Evolutionary conservation across 441 rosid genomes (phyloP), one percentile per base, ranked within the genome.

Genomic region (Pelargonium cotyledonis): DNA sequence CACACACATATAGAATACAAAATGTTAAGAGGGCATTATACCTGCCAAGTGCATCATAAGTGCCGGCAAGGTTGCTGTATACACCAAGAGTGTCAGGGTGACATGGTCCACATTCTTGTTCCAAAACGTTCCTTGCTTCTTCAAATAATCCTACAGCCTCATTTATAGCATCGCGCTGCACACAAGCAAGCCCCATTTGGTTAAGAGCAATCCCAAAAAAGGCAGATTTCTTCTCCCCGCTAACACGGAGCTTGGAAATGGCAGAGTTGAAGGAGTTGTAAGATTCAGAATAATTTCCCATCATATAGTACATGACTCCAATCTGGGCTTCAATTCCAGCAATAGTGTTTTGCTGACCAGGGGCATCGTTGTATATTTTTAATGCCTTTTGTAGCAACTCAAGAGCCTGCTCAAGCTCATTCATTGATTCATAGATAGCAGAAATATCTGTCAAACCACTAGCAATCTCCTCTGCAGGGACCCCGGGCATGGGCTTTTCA

Each of bases 271-370:
- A 83, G 21, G 82, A 83, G 60, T 79, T 71, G 69, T 88, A 86
- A 0, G 90, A 86, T 14, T 88, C 89, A 6, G 80, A 43, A 70
- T 83, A 88, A 14, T 85, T 85, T 53, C 85, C 93, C 74, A 85
- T 70, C 89, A 88, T 83, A 76, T 86, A 88, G 67, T 83, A 65
- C 86, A 88, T 74, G n/a, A 88, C 93, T 66, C 93, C 93, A 73
- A 85, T 82, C 71, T 88, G 92, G 62, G 90, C 90, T 85, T 88
- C 87, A 57, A 88, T 85, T 31, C 93, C 90, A 23, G 90, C 85
- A 64, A 82, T 72, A 29, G 82, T 84, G 79, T 80, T 81, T 51
- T 86, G 88, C 76, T 84, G 85, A 61, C 93, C 86, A 0, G 88
- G 89, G 63, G 87, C 81, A 71, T 83, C 83, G 0, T 77, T 69